Base-by-base conservation (phyloP, 2,329 filamentous ascomycete genomes). In the Dactylonectria estremocensis region DNA sequence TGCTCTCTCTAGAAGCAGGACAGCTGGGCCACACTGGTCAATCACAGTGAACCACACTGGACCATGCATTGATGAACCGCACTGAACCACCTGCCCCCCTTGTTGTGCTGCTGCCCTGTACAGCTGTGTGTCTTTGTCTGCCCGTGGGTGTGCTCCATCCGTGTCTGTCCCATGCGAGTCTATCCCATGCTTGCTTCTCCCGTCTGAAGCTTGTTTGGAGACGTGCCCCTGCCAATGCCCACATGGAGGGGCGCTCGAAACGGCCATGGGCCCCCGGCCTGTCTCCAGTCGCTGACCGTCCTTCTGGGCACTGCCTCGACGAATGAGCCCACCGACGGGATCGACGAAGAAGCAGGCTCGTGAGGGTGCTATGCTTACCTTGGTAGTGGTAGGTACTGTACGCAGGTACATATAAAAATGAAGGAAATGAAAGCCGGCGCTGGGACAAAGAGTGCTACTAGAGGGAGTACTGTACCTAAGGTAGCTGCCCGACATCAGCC, bases 151-250 rank as follows among this genome's bases (percentile, higher is more conserved):
- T 48, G 20, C 45, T 11, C 35, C 14, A 40, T 40, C 3, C 35
- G 14, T 16, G 35, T 40, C 35, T 11, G 14, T 16, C 14, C 14
- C 46, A 28, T 28, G 24, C 24, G 24, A 28, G 24, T 24, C 46
- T 28, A 24, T 18, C 28, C 28, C 50, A 11, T 53, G 66, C 60
- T 69, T 75, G 69, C 70, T 72, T 73, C 69, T 73, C 56, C 72
- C 73, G 68, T 70, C 64, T 63, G 75, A 76, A 76, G 74, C 74
- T 76, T 76, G 74, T 76, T 76, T 75, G 67, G 70, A 64, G 67
- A 65, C 66, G 64, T 61, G 69, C 65, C 72, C 72, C 71, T 75
- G 67, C 69, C 61, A 69, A 52, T 55, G 50, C 74, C 67, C 61
- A 63, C 60, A 69, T 64, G 61, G 57, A 54, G 50, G 55, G 46